Percentiles rank a stretch among this genome's conserved stretches.
Conservation (phyloP, 2,329 filamentous ascomycete species). For the Epichloe aotearoae region DNA sequence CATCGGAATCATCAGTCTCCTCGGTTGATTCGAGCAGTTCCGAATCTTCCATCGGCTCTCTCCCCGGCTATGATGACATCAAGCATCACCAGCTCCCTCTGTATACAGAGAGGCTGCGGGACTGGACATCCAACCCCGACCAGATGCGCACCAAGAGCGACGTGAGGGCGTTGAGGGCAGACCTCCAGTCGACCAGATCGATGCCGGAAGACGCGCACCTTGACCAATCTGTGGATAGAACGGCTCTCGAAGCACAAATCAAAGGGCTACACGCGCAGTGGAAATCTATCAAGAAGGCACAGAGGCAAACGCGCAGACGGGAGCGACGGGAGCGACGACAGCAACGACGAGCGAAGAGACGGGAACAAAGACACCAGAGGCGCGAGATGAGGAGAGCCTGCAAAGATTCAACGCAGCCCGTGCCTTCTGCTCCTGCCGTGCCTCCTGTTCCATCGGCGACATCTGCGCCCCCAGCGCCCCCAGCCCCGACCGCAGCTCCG, state of each 20-base stretch:
- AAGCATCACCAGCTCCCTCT: slow-evolving; percentile 33
- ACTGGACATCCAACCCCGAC: slow-evolving; percentile 38
- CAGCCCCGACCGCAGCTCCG: slow-evolving; percentile 1
- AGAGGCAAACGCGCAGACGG: slow-evolving; percentile 17
- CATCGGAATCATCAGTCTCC: slow-evolving; percentile 19
- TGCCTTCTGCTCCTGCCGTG: slow-evolving; percentile 1
- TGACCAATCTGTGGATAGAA: slow-evolving; percentile 12
- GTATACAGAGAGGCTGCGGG: slow-evolving; percentile 28
- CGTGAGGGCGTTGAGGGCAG: slow-evolving; percentile 26
- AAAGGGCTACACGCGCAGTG: slow-evolving; percentile 31
- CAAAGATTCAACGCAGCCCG: slow-evolving; percentile 16
- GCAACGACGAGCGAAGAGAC: slow-evolving; percentile 18
- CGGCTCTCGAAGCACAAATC: slow-evolving; percentile 28
- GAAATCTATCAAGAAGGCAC: slow-evolving; percentile 21
- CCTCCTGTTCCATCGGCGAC: background rate
- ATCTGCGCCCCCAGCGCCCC: background rate
- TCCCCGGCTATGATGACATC: slow-evolving; percentile 40
- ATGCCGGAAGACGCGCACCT: background rate
- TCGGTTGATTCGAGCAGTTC: slow-evolving; percentile 22
- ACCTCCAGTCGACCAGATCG: slow-evolving; percentile 29
- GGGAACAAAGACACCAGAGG: slow-evolving; percentile 18
- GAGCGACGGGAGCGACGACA: slow-evolving; percentile 18
- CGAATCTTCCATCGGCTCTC: slow-evolving; percentile 34
- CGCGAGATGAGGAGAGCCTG: slow-evolving; percentile 17
- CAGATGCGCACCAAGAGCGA: slow-evolving; percentile 33